A percentile compares a stretch with the other conserved stretches of the same genome.
phyloP scores from a whole-genome alignment of 768 basidiomycete species.

The Mycena floridula region DNA sequence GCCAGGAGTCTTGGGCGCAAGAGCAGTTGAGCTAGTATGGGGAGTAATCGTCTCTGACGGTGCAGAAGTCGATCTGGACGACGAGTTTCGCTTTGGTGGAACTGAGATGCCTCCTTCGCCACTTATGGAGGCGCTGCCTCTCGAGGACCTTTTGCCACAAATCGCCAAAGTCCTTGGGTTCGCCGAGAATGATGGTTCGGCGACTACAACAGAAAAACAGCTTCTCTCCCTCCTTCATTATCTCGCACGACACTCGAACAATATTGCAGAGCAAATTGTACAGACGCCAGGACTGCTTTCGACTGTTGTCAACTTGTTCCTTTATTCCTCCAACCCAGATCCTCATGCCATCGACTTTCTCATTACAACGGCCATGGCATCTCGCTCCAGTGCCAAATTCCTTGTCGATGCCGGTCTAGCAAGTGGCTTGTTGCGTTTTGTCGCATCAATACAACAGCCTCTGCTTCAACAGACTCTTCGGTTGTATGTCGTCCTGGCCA shows the following conservation, averaged over 20 bases:
- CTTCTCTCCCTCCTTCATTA: slow-evolving; percentile 55
- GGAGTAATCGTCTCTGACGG: slow-evolving; percentile 69
- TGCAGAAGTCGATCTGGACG: slow-evolving; percentile 20
- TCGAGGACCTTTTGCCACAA: slow-evolving; percentile 46
- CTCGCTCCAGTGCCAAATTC: slow-evolving; percentile 58
- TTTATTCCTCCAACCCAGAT: slow-evolving; percentile 36
- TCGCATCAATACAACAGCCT: slow-evolving; percentile 41
- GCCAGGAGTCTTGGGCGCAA: slow-evolving; percentile 58
- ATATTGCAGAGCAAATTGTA: slow-evolving; percentile 44
- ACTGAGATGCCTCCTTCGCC: slow-evolving; percentile 41
- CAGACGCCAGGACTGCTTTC: slow-evolving; percentile 46
- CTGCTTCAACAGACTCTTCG: slow-evolving; percentile 54
- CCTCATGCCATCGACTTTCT: slow-evolving; percentile 54
- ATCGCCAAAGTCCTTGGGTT: slow-evolving; percentile 28
- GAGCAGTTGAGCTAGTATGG: slow-evolving; percentile 71
- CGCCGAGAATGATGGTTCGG: not conserved
- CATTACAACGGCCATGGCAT: slow-evolving; percentile 50
- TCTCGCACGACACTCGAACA: slow-evolving; percentile 53
- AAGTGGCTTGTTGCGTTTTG: slow-evolving; percentile 68
- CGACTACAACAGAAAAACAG: slow-evolving; percentile 32
- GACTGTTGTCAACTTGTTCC: slow-evolving; percentile 46
- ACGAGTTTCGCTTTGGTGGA: slow-evolving; percentile 27
- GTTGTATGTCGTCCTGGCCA: slow-evolving; percentile 59
- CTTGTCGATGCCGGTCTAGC: slow-evolving; percentile 40
- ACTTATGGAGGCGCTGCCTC: slow-evolving; percentile 26